Base-by-base conservation (phyloP, 371 early-diverging fungal genomes). In the Zychaea mexicana region DNA sequence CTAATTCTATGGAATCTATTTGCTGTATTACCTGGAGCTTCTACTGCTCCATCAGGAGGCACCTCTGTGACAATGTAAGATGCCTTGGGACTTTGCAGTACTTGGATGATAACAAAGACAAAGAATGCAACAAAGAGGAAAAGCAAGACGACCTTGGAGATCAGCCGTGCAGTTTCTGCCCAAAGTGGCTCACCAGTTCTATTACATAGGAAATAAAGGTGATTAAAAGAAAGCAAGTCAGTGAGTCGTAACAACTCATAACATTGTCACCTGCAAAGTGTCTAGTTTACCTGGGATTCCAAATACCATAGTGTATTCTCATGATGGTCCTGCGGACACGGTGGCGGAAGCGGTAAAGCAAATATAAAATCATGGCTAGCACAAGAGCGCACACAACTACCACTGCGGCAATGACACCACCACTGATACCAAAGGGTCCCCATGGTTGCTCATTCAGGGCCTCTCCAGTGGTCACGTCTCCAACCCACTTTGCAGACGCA, bases 101-200 rank as follows among this genome's bases (percentile, higher is more conserved):
- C 71, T 52, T 74, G 74, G 19, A 66, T 39, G 15, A 74, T 31
- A n/a, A 71, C 62, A n/a, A 68, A 71, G 10, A 62, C 70, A 13
- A 74, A 61, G 39, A 74, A 69, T 3, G 61, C 47, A 10, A 67
- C 36, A 36, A 74, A 71, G 28, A 66, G 21, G 64, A 69, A 66
- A 6, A 70, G 26, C 7, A 66, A 54, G 21, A 71, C 22, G 49
- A 74, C 45, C 56, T 67, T 62, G 28, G 61, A 64, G 17, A 64
- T 13, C 24, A 74, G 59, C 1, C 74, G 69, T 2, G 64, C 61
- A 22, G 74, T 66, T 53, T 74, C 74, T 22, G 74, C 69, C 74
- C 74, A 74, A 0, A 67, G 24, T 30, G 74, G 74, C 46, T 74
- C 74, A 57, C 74, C 74, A 28, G 65, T 66, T 57, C 74, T 71